These are phyloP conservation scores for Gastrodia elata DNA, from an alignment of 106 monocot species.

Conservation along the genomic window DNA sequence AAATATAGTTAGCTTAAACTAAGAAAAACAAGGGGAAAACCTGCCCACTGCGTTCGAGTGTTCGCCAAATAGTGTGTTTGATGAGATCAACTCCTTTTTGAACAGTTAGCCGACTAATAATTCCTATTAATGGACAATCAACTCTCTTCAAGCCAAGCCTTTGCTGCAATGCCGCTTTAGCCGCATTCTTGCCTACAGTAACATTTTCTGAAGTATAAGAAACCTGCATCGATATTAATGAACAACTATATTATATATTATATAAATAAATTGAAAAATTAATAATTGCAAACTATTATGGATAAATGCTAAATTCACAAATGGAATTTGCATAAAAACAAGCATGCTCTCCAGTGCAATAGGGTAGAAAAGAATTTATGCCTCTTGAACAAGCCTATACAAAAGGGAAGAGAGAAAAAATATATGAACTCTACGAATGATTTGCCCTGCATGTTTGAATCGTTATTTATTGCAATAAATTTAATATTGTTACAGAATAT, in stretches of 20 bases:
- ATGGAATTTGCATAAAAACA: neutral
- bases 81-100: slow-evolving; percentile 99
- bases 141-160: slow-evolving; percentile 62
- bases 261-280: neutral
- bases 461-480: too few relatives aligned
- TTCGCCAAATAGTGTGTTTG: slow-evolving; percentile 77
- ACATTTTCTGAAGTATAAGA: slow-evolving; percentile 90
- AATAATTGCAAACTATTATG: neutral
- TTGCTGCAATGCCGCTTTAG: slow-evolving; percentile 84
- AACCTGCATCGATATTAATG: slow-evolving; percentile 36
- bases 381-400: neutral
- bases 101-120: slow-evolving; percentile 84
- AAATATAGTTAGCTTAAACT: neutral
- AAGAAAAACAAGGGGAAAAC: slow-evolving; percentile 17
- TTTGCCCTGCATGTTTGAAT: neutral
- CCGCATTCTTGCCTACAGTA: slow-evolving; percentile 72
- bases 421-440: neutral
- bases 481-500: neutral
- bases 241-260: neutral
- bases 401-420: neutral
- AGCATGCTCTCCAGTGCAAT: slow-evolving; percentile 1
- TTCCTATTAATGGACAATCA: slow-evolving; percentile 76
- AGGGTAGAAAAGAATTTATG: neutral
- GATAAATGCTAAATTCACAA: neutral
- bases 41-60: slow-evolving; percentile 79